Conservation (phyloP, 2,329 filamentous ascomycete genomes). For the Diaporthe nobilis region DNA sequence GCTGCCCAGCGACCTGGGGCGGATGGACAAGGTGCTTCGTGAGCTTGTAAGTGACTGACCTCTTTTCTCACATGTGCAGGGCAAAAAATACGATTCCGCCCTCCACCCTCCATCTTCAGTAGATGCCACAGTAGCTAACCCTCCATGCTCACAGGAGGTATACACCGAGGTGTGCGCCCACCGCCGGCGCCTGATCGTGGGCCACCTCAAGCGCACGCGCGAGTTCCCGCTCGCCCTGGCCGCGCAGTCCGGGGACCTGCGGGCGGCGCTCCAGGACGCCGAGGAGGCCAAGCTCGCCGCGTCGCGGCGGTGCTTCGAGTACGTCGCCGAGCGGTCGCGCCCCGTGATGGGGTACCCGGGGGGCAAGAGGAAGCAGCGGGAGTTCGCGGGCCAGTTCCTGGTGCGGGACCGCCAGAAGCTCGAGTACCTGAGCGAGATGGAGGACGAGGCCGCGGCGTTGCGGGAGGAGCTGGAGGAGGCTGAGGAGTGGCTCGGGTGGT, state of each 20-base stretch:
- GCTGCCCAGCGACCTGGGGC: not conserved
- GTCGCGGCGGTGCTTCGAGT: not conserved
- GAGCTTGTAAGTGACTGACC: constrained; percentile 3
- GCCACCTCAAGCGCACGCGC: not conserved
- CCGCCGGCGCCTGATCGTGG: not conserved
- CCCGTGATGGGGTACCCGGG: constrained; percentile 9
- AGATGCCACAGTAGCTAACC: not conserved
- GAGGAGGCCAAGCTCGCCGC: not conserved
- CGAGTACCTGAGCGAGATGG: not conserved
- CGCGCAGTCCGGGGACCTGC: constrained; percentile 5
- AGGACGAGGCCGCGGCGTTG: not conserved
- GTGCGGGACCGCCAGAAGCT: not conserved
- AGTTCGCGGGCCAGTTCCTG: not conserved
- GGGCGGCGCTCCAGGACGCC: not conserved
- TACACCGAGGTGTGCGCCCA: not conserved
- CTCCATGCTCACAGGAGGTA: not conserved
- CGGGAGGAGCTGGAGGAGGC: not conserved
- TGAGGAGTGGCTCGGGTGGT: not conserved
- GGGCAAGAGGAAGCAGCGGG: not conserved
- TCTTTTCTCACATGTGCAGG: no score
- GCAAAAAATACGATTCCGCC: not conserved
- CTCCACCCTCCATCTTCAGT: no score
- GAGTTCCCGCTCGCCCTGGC: not conserved
- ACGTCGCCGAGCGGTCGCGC: not conserved
- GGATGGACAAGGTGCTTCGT: not conserved